Base-by-base conservation (phyloP, 2,329 filamentous ascomycete genomes). In the Cordyceps sp. region DNA sequence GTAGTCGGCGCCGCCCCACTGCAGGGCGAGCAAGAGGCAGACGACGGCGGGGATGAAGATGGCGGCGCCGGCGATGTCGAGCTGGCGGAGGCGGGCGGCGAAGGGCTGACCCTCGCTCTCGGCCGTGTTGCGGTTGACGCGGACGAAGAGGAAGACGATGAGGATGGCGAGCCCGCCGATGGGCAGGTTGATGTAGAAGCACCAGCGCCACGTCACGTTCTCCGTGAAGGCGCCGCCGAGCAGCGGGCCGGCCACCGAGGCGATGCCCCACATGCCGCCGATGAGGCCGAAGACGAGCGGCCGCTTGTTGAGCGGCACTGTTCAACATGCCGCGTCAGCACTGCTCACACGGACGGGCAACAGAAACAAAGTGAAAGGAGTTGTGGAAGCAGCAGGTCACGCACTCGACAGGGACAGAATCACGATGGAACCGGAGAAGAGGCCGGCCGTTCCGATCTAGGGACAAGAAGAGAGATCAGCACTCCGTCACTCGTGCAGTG, bases 191-290 rank as follows among this genome's bases (percentile, higher is more conserved):
- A 57, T 50, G 40, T 56, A 54, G 41, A 66, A 67, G 40, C 63
- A 67, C 64, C 64, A 68, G 18, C 64, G 51, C 65, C 65, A 69
- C 8, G 59, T 61, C 4, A 54, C 49, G 16, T 60, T 50, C 19
- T 67, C 57, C 2, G 64, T 62, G 25, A 69, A 64, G 6, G 46
- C 62, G 15, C 64, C 64, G 6, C 64, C 64, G 5, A 66, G 48
- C 12, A 69, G 44, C 7, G 65, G 65, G 0, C 64, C 65, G 4
- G 59, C 58, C 6, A 68, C 62, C 19, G 52, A 56, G 26, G 66
- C 66, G 31, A 74, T 58, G 13, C 68, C 69, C 50, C 64, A 73
- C 55, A 71, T 67, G 30, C 57, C 64, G 10, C 63, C 63, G 27
- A 72, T 57, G 27, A 70, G 46, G 19, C 67, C 68, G 33, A 69